Conservation (phyloP, 352 stramenopile species). For the Peronospora belbahrii region DNA sequence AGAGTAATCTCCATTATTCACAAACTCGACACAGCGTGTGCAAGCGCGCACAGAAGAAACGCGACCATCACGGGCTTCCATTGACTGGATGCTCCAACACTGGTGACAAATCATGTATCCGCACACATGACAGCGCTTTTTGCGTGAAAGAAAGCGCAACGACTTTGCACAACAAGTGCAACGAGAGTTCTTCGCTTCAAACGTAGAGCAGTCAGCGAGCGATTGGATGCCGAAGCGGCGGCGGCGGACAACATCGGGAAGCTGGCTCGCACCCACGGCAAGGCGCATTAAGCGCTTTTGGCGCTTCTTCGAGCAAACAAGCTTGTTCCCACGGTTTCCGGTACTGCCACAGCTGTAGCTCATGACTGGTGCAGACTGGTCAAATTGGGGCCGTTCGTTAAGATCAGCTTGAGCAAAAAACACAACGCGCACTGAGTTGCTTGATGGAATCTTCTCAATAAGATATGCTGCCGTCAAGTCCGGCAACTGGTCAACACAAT, state of each 20-base stretch:
- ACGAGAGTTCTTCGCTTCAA: conserved; percentile 40
- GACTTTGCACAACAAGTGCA: conserved; percentile 55
- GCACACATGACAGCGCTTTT: conserved; percentile 36
- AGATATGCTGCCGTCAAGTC: conserved; percentile 28
- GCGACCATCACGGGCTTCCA: conserved; percentile 24
- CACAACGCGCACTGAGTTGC: conserved; percentile 31
- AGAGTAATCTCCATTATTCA: conserved; percentile 46
- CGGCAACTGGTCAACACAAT: conserved; percentile 33
- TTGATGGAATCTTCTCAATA: conserved; percentile 29
- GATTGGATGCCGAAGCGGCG: conserved; percentile 49
- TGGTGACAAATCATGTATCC: conserved; percentile 34
- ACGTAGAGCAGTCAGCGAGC: conserved; percentile 36
- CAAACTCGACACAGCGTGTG: conserved; percentile 39
- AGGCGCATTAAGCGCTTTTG: conserved; percentile 34
- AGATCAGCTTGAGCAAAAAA: conserved; percentile 26
- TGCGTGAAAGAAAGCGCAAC: conserved; percentile 25
- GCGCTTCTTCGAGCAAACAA: conserved; percentile 21
- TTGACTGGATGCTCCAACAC: conserved; percentile 31
- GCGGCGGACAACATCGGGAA: conserved; percentile 44
- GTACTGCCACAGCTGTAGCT: conserved; percentile 13
- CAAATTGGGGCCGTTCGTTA: conserved; percentile 13
- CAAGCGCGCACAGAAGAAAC: conserved; percentile 42
- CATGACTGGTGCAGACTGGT: conserved; percentile 16
- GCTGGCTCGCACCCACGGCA: conserved; percentile 25
- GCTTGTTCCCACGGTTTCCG: conserved; percentile 4